Percentiles rank a stretch among this genome's conserved stretches.
Evolutionary conservation across 1,284 basidiomycete species (phyloP).

Genomic region (Peniophora sp.): DNA sequence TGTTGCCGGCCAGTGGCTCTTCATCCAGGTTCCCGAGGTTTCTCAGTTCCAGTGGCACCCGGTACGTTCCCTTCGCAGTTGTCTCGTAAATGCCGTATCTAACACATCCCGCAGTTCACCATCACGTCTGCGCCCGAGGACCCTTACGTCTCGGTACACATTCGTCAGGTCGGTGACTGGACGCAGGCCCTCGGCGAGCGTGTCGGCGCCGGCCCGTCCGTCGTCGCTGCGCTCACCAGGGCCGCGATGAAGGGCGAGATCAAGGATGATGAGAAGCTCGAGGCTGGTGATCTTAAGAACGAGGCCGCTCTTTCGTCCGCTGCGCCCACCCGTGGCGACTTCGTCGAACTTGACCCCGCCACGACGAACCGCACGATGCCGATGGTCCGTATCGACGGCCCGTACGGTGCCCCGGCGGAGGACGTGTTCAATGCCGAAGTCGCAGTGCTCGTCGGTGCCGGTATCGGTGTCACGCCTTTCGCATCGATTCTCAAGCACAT

Average conservation of each 20-base stretch:
- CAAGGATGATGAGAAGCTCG: slow-evolving; percentile 41
- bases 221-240: slow-evolving; percentile 67
- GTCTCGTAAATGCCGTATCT: slow-evolving; percentile 2
- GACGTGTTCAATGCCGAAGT: slow-evolving; percentile 84
- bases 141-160: slow-evolving; percentile 82
- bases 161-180: slow-evolving; percentile 88
- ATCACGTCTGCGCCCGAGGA: slow-evolving; percentile 91
- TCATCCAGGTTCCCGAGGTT: slow-evolving; percentile 79
- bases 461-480: slow-evolving; percentile 88
- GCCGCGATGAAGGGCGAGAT: slow-evolving; percentile 69
- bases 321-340: slow-evolving; percentile 56
- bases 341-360: slow-evolving; percentile 63
- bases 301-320: slow-evolving; percentile 7
- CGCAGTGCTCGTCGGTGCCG: slow-evolving; percentile 82
- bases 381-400: slow-evolving; percentile 75
- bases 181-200: slow-evolving; percentile 75
- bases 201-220: slow-evolving; percentile 70
- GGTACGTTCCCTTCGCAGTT: slow-evolving; percentile 30
- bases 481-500: slow-evolving; percentile 89
- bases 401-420: slow-evolving; percentile 83
- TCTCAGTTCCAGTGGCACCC: slow-evolving; percentile 84
- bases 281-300: slow-evolving; percentile 11
- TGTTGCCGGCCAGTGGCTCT: slow-evolving; percentile 86
- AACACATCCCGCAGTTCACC: slow-evolving; percentile 56
- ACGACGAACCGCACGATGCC: slow-evolving; percentile 49